phyloP scores from a whole-genome alignment of 2,329 filamentous ascomycete genomes.

The Pleoardoris graminearum region DNA sequence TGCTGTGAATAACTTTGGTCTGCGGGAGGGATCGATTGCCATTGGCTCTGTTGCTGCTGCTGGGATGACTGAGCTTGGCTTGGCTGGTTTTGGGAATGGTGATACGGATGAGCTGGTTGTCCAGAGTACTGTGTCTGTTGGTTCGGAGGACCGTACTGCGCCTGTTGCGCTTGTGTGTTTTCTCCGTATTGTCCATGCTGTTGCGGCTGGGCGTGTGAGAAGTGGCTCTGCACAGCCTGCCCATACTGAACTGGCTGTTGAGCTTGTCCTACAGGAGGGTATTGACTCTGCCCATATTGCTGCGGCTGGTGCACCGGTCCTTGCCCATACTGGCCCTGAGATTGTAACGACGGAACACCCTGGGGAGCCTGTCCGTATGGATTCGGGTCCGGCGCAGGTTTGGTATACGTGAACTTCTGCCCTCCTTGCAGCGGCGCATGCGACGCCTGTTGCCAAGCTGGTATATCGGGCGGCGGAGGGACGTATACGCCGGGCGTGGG shows the following conservation, averaged over 20 bases:
- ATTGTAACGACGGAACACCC: constrained; percentile 13
- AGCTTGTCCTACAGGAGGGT: constrained; percentile 5
- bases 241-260: constrained; percentile 21
- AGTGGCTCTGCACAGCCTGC: constrained; percentile 9
- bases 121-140: constrained; percentile 17
- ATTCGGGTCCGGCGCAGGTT: constrained; percentile 30
- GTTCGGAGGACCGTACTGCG: constrained; percentile 15
- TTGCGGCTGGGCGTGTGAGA: constrained; percentile 12
- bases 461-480: constrained; percentile 42
- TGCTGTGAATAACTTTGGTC: constrained; percentile 18
- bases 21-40: constrained; percentile 23
- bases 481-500: constrained; percentile 42
- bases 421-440: constrained; percentile 39
- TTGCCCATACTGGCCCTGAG: constrained; percentile 19
- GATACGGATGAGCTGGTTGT: constrained; percentile 5
- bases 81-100: constrained; percentile 14
- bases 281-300: constrained; percentile 16
- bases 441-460: constrained; percentile 44
- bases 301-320: constrained; percentile 14
- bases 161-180: constrained; percentile 5
- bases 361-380: constrained; percentile 34
- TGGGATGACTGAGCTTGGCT: constrained; percentile 5
- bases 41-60: constrained; percentile 19
- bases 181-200: constrained; percentile 20
- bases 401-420: constrained; percentile 40